Evolutionary conservation across 169 alveolate species (phyloP), one percentile per base, ranked within the genome.

Genomic region (Cryptosporidium tyzzeri): DNA sequence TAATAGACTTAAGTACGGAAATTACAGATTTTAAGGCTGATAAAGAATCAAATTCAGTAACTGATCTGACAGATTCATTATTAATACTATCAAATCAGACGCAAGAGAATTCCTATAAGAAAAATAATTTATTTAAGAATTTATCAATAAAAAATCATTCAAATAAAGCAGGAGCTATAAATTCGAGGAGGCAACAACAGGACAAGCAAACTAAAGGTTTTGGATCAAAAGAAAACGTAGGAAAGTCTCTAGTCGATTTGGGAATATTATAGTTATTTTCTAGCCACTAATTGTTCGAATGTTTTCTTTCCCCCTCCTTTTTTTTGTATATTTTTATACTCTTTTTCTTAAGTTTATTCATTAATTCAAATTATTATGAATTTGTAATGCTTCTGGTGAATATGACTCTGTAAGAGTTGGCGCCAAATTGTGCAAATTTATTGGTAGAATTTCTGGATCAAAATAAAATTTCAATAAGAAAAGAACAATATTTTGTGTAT

Each of bases 41-140:
- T 3, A 26, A 23, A 16, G 50, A 50, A 6, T 31, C 18, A 23
- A 29, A 29, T 21, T 51, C 59, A 6, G 35, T 14, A 45, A 29
- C 3, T 29, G 12, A 67, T 29, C 9, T 3, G 14, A 33, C 26
- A 7, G 51, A 37, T 29, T 39, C 51, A 18, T 8, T 35, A 35
- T 26, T 65, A 65, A 26, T 10, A 29, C 2, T 37, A 3, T 33
- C 71, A 16, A 4, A 7, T 41, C 23, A 69, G 23, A 23, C 84
- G 3, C 44, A 23, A 0, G 65, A 69, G 21, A 41, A 69, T 45
- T 69, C 44, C 6, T 39, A 69, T 14, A 45, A 69, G 65, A 69
- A 65, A 33, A 65, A 69, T 29, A 69, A 69, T 39, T 23, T 69
- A 45, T 73, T 73, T 59, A 73, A 73, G 68, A 73, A 73, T 23